These are phyloP conservation scores for Clathrospora elynae DNA, from an alignment of 2,329 filamentous ascomycete species.

Conservation along the genomic window DNA sequence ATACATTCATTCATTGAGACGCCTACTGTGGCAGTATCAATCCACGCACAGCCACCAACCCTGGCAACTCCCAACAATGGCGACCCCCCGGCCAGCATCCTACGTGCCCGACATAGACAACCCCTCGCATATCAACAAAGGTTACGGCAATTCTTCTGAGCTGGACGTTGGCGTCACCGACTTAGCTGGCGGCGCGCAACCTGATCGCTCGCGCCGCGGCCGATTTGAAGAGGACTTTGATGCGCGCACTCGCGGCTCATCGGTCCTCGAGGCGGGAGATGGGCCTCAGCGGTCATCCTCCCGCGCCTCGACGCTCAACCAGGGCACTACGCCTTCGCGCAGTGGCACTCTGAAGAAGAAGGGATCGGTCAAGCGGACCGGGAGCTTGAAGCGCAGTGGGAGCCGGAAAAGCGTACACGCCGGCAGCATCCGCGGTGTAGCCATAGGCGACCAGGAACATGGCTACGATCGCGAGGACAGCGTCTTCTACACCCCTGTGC, in stretches of 20 bases:
- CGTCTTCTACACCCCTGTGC: conserved; percentile 87
- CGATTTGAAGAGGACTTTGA: conserved; percentile 75
- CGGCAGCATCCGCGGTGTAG: conserved; percentile 83
- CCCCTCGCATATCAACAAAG: conserved; percentile 45
- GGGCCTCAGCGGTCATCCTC: conserved; percentile 67
- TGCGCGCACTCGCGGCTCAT: conserved; percentile 68
- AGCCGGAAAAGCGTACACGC: conserved; percentile 83
- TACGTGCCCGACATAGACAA: conserved; percentile 45
- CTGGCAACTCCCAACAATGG: conserved; percentile 24
- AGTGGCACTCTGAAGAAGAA: conserved; percentile 89
- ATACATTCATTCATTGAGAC: conserved; percentile 15
- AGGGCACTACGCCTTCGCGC: conserved; percentile 58
- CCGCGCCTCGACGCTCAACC: conserved; percentile 50
- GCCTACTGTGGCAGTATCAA: conserved; percentile 7
- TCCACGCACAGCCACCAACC: conserved; percentile 7
- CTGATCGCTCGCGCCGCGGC: conserved; percentile 44
- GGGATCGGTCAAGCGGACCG: conserved; percentile 72
- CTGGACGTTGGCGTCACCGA: conserved; percentile 41
- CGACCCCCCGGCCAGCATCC: conserved; percentile 31
- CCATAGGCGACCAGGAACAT: conserved; percentile 72
- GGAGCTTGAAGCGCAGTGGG: conserved; percentile 76
- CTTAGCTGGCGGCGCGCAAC: conserved; percentile 45
- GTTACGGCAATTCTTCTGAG: conserved; percentile 39
- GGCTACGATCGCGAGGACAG: conserved; percentile 70
- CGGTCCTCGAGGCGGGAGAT: conserved; percentile 62